Percentiles rank a stretch among this genome's conserved stretches.
Conservation (phyloP, 768 basidiomycete species). For the Auricularia heimuer region DNA sequence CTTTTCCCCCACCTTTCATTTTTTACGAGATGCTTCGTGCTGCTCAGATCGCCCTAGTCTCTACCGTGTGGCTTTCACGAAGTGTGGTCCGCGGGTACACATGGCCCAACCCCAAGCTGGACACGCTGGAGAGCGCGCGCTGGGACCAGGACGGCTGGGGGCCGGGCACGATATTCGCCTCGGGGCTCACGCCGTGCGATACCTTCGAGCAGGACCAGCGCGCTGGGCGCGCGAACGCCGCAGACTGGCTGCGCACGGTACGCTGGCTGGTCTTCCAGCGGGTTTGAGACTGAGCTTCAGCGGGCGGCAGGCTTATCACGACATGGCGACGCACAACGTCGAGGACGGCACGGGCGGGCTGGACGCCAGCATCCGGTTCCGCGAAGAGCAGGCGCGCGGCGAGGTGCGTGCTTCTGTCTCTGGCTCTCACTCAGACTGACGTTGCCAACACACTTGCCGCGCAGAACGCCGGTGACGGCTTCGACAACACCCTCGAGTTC, state of each 20-base stretch:
- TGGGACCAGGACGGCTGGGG: too few species aligned
- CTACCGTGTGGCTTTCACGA: too few species aligned
- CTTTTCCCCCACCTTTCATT: too few species aligned
- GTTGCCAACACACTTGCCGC: constrained; percentile 10
- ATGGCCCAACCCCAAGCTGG: too few species aligned
- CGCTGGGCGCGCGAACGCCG: background rate
- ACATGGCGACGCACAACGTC: constrained; percentile 38
- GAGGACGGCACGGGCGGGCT: constrained; percentile 37
- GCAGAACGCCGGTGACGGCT: constrained; percentile 40
- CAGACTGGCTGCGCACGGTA: background rate
- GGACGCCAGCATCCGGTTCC: constrained; percentile 41
- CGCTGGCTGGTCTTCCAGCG: background rate
- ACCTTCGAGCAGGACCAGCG: too few species aligned
- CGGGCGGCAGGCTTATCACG: constrained; percentile 33
- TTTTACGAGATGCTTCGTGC: too few species aligned
- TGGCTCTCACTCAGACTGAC: constrained; percentile 19
- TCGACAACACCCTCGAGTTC: constrained; percentile 33
- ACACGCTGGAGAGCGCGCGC: too few species aligned
- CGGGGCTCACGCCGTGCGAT: too few species aligned
- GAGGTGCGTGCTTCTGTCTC: background rate
- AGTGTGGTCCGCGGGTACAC: too few species aligned
- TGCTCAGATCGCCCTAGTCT: too few species aligned
- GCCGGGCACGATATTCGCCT: too few species aligned
- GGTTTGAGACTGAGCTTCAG: constrained; percentile 7
- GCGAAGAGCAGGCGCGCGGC: background rate